Evolutionary conservation across 2,329 filamentous ascomycete genomes (phyloP), one percentile per base, ranked within the genome.

Genomic region (Xylaria polymorpha): DNA sequence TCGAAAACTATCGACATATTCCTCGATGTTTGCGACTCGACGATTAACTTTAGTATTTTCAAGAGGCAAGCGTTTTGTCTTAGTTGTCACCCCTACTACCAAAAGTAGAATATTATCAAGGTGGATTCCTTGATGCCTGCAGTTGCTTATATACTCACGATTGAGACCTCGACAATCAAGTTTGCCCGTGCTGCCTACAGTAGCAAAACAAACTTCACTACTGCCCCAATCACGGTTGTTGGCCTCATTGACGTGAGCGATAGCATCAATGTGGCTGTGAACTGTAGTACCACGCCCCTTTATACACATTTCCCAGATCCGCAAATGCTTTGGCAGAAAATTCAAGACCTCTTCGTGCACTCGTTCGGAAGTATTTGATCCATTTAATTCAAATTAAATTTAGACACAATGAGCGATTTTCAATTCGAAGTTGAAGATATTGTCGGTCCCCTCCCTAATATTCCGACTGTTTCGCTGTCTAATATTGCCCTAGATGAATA

Each of bases 251-350:
- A 93, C 76, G 91, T 91, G 3, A 91, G 89, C 20, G 91, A 93
- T 60, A 91, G 88, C 43, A 93, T 93, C 83, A 92, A 93, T 77
- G 91, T 93, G n/a, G 91, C 89, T 14, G 90, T 93, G 75, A 93
- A 93, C 82, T 92, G 92, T 75, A 90, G 89, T 93, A 93, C 77
- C 91, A 93, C 75, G 90, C 91, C 0, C 91, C 91, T 0, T 84
- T 88, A 57, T 88, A 91, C 76, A 93, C 0, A 84, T 84, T 10
- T 87, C 88, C 1, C 90, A 93, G 78, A 90, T 93, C 76, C 85
- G 91, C 66, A 29, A 92, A 93, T 69, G 91, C 91, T 0, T 92
- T 93, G 71, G 91, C 91, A 22, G 91, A 93, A 81, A 79, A 72
- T 92, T 93, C 82, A 93, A 93, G 82, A 93, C 93, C 72, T 91